These are phyloP conservation scores for Coniella lustricola DNA, from an alignment of 2,329 filamentous ascomycete species.

Conservation along the genomic window DNA sequence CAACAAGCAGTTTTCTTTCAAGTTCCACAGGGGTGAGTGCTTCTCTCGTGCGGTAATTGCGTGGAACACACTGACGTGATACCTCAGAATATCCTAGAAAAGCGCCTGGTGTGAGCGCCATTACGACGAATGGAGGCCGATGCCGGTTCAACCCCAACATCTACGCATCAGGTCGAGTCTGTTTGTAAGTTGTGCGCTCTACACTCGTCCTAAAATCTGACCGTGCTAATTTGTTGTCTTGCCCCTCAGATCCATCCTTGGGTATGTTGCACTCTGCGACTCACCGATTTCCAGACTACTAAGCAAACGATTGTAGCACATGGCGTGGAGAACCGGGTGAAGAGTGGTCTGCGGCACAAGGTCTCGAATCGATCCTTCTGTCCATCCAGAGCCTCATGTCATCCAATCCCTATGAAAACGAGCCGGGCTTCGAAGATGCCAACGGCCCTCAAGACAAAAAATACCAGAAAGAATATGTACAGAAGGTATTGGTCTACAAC, in stretches of 20 bases:
- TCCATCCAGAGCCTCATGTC: conserved; percentile 98
- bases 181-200: conserved; percentile 58
- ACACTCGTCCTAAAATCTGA: not conserved
- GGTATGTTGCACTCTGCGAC: conserved; percentile 43
- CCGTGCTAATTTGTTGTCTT: conserved; percentile 14
- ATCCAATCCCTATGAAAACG: conserved; percentile 87
- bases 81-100: conserved; percentile 73
- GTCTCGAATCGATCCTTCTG: conserved; percentile 85
- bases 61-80: not conserved
- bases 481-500: conserved; percentile 57
- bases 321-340: conserved; percentile 88
- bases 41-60: not conserved
- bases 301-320: conserved; percentile 53
- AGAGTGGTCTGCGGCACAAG: conserved; percentile 94
- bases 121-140: conserved; percentile 82
- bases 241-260: conserved; percentile 67
- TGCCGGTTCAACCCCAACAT: conserved; percentile 97
- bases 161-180: conserved; percentile 85
- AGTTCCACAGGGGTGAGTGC: conserved; percentile 62
- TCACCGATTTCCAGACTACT: conserved; percentile 14
- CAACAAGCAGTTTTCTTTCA: conserved; percentile 60
- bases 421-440: conserved; percentile 82
- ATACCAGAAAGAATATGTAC: conserved; percentile 66
- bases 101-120: conserved; percentile 54
- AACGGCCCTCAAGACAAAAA: conserved; percentile 63